Evolutionary conservation across 2,329 filamentous ascomycete genomes (phyloP).

Genomic region (Colletotrichum lindemuthianum): DNA sequence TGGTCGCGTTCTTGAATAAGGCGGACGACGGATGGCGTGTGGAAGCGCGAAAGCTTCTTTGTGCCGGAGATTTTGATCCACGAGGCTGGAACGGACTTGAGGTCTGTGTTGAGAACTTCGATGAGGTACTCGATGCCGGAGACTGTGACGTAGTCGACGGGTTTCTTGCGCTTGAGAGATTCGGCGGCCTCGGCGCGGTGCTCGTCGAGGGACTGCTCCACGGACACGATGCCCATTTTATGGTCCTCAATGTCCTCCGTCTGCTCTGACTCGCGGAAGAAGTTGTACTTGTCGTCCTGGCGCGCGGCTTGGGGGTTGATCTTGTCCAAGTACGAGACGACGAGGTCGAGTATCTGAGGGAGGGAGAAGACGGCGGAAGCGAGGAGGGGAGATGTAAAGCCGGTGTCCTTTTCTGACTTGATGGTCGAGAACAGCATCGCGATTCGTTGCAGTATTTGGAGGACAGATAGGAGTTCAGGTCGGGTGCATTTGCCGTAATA

Average conservation of each 20-base stretch:
- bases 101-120: slow-evolving; percentile 83
- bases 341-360: slow-evolving; percentile 77
- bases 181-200: slow-evolving; percentile 78
- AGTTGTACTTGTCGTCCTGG: slow-evolving; percentile 90
- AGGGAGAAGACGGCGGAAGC: slow-evolving; percentile 78
- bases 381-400: slow-evolving; percentile 78
- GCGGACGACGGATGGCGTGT: slow-evolving; percentile 88
- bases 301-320: slow-evolving; percentile 88
- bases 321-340: slow-evolving; percentile 80
- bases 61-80: slow-evolving; percentile 97
- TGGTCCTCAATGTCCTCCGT: slow-evolving; percentile 89
- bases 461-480: slow-evolving; percentile 83
- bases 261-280: slow-evolving; percentile 89
- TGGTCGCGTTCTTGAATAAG: slow-evolving; percentile 90
- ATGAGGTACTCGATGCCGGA: slow-evolving; percentile 95
- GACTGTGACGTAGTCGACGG: slow-evolving; percentile 82
- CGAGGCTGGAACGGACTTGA: slow-evolving; percentile 90
- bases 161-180: slow-evolving; percentile 75
- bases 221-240: slow-evolving; percentile 89
- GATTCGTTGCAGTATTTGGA: slow-evolving; percentile 87
- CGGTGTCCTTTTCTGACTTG: slow-evolving; percentile 71
- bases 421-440: slow-evolving; percentile 78
- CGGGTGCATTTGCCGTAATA: slow-evolving; percentile 97
- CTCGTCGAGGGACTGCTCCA: slow-evolving; percentile 87
- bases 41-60: slow-evolving; percentile 91